Evolutionary conservation across 331 rosid species (phyloP).

Genomic region (Ulmus americana): DNA sequence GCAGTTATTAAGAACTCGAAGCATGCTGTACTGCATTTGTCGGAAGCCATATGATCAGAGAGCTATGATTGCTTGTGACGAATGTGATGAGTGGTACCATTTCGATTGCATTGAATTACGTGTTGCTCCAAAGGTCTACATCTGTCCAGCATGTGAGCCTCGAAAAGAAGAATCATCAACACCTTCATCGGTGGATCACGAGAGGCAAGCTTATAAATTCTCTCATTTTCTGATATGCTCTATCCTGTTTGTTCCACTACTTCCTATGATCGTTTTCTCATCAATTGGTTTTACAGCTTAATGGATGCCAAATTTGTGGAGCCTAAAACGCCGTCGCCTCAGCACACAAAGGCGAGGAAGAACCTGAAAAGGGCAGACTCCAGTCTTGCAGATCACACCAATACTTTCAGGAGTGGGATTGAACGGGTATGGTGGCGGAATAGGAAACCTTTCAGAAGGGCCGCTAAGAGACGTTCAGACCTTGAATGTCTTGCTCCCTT

Average conservation of each 20-base stretch:
- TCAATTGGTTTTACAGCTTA: conserved; percentile 40
- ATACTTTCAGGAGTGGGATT: conserved; percentile 40
- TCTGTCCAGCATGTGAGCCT: conserved; percentile 82
- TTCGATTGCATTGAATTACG: conserved; percentile 71
- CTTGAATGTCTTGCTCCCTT: conserved; percentile 53
- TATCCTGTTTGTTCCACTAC: neutral
- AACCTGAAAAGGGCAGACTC: conserved; percentile 38
- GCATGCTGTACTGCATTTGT: conserved; percentile 91
- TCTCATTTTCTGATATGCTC: neutral
- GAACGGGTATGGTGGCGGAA: conserved; percentile 73
- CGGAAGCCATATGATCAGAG: conserved; percentile 69
- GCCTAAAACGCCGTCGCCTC: conserved; percentile 84
- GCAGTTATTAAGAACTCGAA: conserved; percentile 70
- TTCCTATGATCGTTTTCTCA: neutral
- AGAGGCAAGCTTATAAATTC: conserved; percentile 42
- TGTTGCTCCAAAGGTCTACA: conserved; percentile 49
- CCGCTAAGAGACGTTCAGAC: conserved; percentile 55
- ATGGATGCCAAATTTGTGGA: conserved; percentile 46
- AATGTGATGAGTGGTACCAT: conserved; percentile 92
- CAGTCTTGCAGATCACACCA: conserved; percentile 25
- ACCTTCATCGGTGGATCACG: conserved; percentile 30
- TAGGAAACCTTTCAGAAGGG: conserved; percentile 84
- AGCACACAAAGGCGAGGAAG: conserved; percentile 49
- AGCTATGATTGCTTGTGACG: conserved; percentile 85
- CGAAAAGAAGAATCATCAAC: conserved; percentile 28